Base-by-base conservation (phyloP, 441 rosid genomes). In the Brassica balearica region DNA sequence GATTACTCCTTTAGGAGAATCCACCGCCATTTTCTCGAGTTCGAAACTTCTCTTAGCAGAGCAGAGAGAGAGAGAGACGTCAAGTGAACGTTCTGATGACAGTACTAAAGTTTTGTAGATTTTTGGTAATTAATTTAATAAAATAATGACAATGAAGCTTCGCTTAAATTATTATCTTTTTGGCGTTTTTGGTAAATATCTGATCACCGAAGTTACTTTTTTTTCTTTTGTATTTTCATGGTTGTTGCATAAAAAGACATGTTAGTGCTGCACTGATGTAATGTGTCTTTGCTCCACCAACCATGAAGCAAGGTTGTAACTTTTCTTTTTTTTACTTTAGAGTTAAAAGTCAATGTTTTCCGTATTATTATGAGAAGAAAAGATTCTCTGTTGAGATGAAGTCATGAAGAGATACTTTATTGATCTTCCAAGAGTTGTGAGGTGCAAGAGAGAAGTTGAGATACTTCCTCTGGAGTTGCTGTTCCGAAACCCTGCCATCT, bases 401-500 rank as follows among this genome's bases (percentile, higher is more conserved):
- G 3, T 25, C 27, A 25, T 25, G 27, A 15, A 20, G 41, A 34
- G 41, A 34, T 34, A 34, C 41, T 34, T 34, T 34, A 38, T 38
- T 38, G 46, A 38, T 38, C 46, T 38, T 38, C 46, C 1, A 19
- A 71, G 73, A 95, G 96, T 62, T 80, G 82, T 34, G 90, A 77
- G 1, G 97, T 84, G 85, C 96, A 88, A 34, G 92, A 92, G 83
- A 88, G 76, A 55, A 95, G 95, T 43, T 95, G 91, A 0, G 93
- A 84, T 65, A 91, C 25, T 85, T 95, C 96, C 69, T 91, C 94
- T 22, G 85, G 51, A 36, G 94, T 85, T 61, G 97, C 90, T 59
- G 73, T 55, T 69, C 98, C 98, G 81, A 81, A 87, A 65, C 98
- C 97, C 78, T 90, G 94, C 97, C 97, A 95, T 86, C 97, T 87